phyloP scores from a whole-genome alignment of 1,284 basidiomycete species.

The Tilletia caries region DNA sequence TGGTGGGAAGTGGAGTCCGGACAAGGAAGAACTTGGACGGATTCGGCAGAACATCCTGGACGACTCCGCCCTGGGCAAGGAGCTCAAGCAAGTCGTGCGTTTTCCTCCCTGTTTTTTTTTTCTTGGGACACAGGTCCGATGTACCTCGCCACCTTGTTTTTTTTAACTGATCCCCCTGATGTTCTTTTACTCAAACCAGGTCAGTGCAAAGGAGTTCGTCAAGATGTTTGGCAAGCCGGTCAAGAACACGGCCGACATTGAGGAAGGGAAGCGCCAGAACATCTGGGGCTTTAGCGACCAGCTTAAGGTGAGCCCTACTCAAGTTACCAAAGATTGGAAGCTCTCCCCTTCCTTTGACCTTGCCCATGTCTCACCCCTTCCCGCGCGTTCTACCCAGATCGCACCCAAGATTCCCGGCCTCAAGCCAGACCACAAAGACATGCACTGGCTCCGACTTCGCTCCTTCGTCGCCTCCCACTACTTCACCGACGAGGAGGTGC shows the following conservation, averaged over 20 bases:
- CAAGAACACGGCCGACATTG: background rate
- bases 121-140: background rate
- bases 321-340: background rate
- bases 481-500: constrained; percentile 11
- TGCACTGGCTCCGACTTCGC: constrained; percentile 32
- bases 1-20: constrained; percentile 15
- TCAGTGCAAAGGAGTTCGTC: constrained; percentile 15
- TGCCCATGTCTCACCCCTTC: background rate
- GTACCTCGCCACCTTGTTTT: background rate
- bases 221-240: constrained; percentile 14
- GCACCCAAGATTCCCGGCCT: constrained; percentile 13
- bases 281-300: background rate
- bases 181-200: too few relatives aligned
- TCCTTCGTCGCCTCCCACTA: constrained; percentile 11
- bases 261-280: constrained; percentile 2
- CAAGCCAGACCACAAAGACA: background rate
- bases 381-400: background rate
- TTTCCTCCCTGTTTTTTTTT: background rate
- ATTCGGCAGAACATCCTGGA: constrained; percentile 15
- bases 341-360: background rate
- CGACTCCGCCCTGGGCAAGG: constrained; percentile 9
- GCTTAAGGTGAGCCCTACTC: constrained; percentile 10
- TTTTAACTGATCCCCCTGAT: too few relatives aligned
- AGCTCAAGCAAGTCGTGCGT: constrained; percentile 10
- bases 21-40: constrained; percentile 4